Percentiles rank a stretch among this genome's conserved stretches.
Evolutionary conservation across 805 yeast species (phyloP).

Genomic region (Hanseniaspora thailandica): DNA sequence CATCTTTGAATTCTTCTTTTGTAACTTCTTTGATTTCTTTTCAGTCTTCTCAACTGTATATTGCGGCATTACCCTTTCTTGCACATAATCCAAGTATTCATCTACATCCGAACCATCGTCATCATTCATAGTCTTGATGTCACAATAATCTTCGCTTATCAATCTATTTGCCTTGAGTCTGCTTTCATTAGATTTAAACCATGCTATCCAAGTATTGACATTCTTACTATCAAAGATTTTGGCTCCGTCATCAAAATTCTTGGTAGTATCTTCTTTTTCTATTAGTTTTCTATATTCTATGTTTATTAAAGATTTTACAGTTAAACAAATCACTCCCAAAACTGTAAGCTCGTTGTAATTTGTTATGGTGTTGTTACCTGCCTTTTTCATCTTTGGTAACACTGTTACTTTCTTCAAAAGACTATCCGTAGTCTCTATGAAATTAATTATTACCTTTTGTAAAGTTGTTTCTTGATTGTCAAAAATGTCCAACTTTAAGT

Average conservation of each 20-base stretch:
- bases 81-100: conserved; percentile 4
- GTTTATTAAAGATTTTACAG: not conserved
- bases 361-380: conserved; percentile 4
- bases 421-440: not conserved
- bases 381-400: not conserved
- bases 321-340: not conserved
- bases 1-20: conserved; percentile 4
- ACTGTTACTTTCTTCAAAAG: not conserved
- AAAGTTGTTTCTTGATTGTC: not conserved
- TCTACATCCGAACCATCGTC: not conserved
- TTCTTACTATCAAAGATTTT: not conserved
- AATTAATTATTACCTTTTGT: not conserved
- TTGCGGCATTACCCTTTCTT: not conserved
- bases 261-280: not conserved
- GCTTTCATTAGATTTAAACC: not conserved
- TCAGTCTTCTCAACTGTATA: not conserved
- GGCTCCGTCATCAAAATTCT: conserved; percentile 5
- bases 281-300: not conserved
- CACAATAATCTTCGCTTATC: conserved; percentile 5
- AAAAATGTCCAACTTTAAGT: not conserved
- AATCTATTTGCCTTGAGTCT: not conserved
- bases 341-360: conserved; percentile 2
- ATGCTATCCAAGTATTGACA: not conserved
- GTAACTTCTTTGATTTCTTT: conserved; percentile 1
- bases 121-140: not conserved